Base-by-base conservation (phyloP, 345 rosid species). In the Lumnitzera racemosa region DNA sequence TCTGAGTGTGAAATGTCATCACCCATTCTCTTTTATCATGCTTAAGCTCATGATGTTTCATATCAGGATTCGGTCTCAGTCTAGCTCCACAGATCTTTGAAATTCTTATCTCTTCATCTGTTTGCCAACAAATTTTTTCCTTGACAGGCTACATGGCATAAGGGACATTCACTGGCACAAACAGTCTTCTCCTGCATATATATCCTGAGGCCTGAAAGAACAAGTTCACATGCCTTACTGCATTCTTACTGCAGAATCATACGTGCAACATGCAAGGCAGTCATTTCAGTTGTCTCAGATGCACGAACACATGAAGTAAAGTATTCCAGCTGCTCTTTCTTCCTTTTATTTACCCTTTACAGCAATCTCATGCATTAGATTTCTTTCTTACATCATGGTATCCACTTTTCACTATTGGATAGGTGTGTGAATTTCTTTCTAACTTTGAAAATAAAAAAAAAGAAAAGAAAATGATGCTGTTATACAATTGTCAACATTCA, bases 251-350 rank as follows among this genome's bases (percentile, higher is more conserved):
- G 91, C 75, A 85, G 88, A 78, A 74, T 90, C 62, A 69, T 81
- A 57, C 92, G 92, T 52, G 90, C 95, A 63, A 90, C 97, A 54
- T 90, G 99, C 85, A 90, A 86, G 78, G 89, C 95, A 52, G 85
- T 90, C 70, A 80, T 88, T 76, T 84, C 95, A 2, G 95, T 84
- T 72, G 97, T 90, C 70, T 88, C 97, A 59, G 92, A 94, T 70
- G 87, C 99, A 47, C 97, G 97, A 46, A 94, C 99, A 74, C 95
- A 94, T 86, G 99, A 94, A 90, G 99, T 94, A 94, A 90, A 74
- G 82, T 81, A 85, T 76, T 85, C 78, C 69, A 69, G 60, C 81
- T 56, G 63, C 62, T 69, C 75, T 73, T 1, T 69, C 75, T 64
- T 58, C 23, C 61, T 65, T 76, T 55, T 60, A 56, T 27, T 68